Evolutionary conservation across 306 rosid species (phyloP).

Genomic region (Quercus wislizeni): DNA sequence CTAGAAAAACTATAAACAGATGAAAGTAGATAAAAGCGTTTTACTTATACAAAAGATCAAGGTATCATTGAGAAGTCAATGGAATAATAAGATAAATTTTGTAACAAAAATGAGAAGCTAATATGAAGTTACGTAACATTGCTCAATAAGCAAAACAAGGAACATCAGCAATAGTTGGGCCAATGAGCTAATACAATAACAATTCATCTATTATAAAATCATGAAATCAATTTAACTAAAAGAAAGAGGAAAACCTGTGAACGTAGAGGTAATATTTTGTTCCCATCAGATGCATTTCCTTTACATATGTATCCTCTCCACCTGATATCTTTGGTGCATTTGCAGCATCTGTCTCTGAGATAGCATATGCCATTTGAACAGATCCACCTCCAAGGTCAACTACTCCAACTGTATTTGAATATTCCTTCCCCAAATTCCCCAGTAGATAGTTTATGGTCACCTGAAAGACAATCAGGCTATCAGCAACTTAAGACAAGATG

Average conservation of each 20-base stretch:
- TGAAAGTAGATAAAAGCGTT: not conserved
- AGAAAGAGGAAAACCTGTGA: constrained; percentile 72
- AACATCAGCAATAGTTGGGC: constrained; percentile 1
- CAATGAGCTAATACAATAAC: constrained; percentile 7
- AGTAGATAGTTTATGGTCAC: constrained; percentile 91
- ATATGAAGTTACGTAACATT: constrained; percentile 7
- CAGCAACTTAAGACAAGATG: constrained; percentile 22
- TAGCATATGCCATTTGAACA: constrained; percentile 99
- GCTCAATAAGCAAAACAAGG: not conserved
- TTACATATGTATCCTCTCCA: constrained; percentile 65
- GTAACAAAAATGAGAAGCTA: not conserved
- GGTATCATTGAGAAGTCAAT: not conserved
- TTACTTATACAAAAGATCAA: not conserved
- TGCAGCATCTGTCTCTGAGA: constrained; percentile 73
- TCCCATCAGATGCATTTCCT: constrained; percentile 84
- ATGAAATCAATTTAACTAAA: constrained; percentile 15
- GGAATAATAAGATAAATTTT: not conserved
- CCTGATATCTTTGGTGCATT: constrained; percentile 58
- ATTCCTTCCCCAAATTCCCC: constrained; percentile 85
- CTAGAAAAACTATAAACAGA: not conserved
- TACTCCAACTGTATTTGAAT: constrained; percentile 83
- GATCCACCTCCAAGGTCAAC: constrained; percentile 99
- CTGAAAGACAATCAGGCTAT: constrained; percentile 44
- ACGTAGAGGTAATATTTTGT: constrained; percentile 78
- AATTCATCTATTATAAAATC: constrained; percentile 10